Conservation (phyloP, 1,284 basidiomycete species). For the Calocybe gambosa region DNA sequence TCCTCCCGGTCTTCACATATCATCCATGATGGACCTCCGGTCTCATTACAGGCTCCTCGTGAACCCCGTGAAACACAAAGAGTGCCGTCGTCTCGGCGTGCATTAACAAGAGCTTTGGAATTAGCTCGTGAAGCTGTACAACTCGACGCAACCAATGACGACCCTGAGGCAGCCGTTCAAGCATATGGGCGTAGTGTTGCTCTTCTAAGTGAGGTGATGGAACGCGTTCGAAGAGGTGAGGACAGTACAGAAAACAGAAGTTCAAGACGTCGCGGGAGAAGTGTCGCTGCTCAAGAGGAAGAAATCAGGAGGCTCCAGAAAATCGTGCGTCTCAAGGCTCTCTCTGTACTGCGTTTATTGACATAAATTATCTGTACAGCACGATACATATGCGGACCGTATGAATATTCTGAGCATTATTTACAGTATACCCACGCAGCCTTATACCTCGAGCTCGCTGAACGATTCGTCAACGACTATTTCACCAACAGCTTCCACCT, state of each 20-base stretch:
- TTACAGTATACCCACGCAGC: slow-evolving; percentile 72
- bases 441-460: slow-evolving; percentile 51
- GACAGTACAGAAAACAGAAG: slow-evolving; percentile 55
- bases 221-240: slow-evolving; percentile 74
- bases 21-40: slow-evolving; percentile 24
- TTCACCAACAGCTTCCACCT: slow-evolving; percentile 40
- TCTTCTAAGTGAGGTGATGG: slow-evolving; percentile 81
- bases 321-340: slow-evolving; percentile 52
- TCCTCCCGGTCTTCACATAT: slow-evolving; percentile 30
- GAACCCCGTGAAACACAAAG: slow-evolving; percentile 30
- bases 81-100: slow-evolving; percentile 68
- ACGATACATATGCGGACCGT: slow-evolving; percentile 82
- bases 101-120: slow-evolving; percentile 72
- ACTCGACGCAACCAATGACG: slow-evolving; percentile 75
- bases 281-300: slow-evolving; percentile 79
- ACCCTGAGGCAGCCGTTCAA: slow-evolving; percentile 73
- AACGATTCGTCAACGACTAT: slow-evolving; percentile 40
- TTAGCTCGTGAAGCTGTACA: slow-evolving; percentile 79
- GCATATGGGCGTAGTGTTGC: slow-evolving; percentile 80
- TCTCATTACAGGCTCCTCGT: slow-evolving; percentile 40
- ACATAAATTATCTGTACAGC: slow-evolving; percentile 36
- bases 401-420: slow-evolving; percentile 85
- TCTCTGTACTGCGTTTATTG: slow-evolving; percentile 6
- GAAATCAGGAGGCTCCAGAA: slow-evolving; percentile 75
- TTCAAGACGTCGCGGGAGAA: slow-evolving; percentile 56